Percentiles rank a stretch among this genome's conserved stretches.
These are phyloP conservation scores for Metschnikowia matae DNA, from an alignment of 805 yeast genomes.

Conservation along the genomic window DNA sequence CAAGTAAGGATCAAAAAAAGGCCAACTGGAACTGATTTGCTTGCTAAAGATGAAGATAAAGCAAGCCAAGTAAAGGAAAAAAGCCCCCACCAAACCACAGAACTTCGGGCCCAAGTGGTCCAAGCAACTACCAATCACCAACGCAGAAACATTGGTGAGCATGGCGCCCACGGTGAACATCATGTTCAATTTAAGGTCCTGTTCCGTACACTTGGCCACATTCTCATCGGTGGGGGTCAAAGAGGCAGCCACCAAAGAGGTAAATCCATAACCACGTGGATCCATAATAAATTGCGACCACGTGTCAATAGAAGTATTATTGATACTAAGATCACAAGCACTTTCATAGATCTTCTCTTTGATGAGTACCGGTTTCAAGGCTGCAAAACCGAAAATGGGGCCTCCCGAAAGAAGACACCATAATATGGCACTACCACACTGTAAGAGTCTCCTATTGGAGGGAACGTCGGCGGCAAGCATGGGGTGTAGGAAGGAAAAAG, in stretches of 20 bases:
- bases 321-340: constrained; percentile 29
- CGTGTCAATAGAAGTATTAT: constrained; percentile 7
- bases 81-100: constrained; percentile 51
- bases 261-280: constrained; percentile 10
- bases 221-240: constrained; percentile 20
- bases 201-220: constrained; percentile 45
- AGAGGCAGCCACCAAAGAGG: constrained; percentile 7
- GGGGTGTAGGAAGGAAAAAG: background rate
- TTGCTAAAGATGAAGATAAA: constrained; percentile 43
- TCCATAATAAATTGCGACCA: constrained; percentile 14
- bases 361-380: constrained; percentile 50
- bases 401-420: constrained; percentile 59
- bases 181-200: constrained; percentile 53
- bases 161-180: constrained; percentile 59
- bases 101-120: constrained; percentile 50
- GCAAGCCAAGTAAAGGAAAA: constrained; percentile 44
- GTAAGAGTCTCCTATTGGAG: constrained; percentile 22
- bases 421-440: constrained; percentile 46
- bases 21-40: constrained; percentile 11
- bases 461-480: constrained; percentile 15
- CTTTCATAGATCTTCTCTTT: constrained; percentile 45
- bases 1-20: constrained; percentile 46
- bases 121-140: constrained; percentile 46
- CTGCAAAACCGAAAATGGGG: constrained; percentile 58
- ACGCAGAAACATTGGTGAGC: constrained; percentile 51